A percentile compares a stretch with the other conserved stretches of the same genome.
phyloP scores from a whole-genome alignment of 495 filamentous ascomycete genomes.

The Trichoderma asperelloides region DNA sequence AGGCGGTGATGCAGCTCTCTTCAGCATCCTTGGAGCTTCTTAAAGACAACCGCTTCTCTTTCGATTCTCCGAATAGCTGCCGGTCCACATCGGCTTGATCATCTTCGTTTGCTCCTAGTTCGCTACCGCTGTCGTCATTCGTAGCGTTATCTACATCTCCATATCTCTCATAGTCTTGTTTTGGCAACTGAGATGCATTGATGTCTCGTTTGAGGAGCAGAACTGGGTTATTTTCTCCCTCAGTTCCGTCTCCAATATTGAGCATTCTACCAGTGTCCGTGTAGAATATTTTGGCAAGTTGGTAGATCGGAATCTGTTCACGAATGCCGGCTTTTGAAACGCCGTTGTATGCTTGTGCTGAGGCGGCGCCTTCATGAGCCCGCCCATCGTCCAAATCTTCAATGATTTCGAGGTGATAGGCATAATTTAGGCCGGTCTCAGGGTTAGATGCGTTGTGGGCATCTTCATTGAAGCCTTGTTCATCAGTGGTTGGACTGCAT shows the following conservation, averaged over 20 bases:
- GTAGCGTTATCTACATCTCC: background rate
- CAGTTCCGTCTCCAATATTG: constrained; percentile 69
- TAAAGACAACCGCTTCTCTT: constrained; percentile 11
- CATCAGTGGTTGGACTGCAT: constrained; percentile 8
- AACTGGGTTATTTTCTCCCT: constrained; percentile 75
- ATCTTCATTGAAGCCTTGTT: background rate
- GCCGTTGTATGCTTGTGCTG: constrained; percentile 61
- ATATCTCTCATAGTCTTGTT: constrained; percentile 11
- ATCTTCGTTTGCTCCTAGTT: constrained; percentile 28
- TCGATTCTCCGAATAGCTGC: constrained; percentile 49
- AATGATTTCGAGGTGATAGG: constrained; percentile 80
- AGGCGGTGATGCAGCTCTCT: constrained; percentile 13
- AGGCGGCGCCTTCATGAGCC: constrained; percentile 67
- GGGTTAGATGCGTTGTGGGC: background rate
- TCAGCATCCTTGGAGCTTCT: background rate
- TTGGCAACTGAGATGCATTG: constrained; percentile 60
- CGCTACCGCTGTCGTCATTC: constrained; percentile 14
- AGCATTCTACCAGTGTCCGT: constrained; percentile 92
- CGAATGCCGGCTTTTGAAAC: constrained; percentile 67
- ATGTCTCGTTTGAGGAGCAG: constrained; percentile 79
- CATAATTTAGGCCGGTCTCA: constrained; percentile 52
- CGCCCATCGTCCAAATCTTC: constrained; percentile 92
- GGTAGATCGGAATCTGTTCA: constrained; percentile 77
- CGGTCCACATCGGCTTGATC: constrained; percentile 58
- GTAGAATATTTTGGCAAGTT: constrained; percentile 95